Base-by-base conservation (phyloP, 148 eudicot species). In the Suaeda aralocaspica region DNA sequence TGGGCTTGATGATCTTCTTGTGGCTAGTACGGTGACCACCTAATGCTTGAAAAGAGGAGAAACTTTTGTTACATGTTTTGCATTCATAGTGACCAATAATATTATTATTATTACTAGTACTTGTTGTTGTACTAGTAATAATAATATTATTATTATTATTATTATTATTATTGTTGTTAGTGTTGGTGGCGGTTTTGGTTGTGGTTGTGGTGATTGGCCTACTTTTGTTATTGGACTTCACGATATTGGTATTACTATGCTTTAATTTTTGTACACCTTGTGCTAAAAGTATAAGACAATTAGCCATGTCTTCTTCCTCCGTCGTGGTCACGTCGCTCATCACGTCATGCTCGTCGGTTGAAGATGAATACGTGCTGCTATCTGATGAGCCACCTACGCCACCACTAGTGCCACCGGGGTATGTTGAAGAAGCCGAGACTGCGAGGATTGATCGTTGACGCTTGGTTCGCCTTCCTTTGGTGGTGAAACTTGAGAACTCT, bases 11-110 rank as follows among this genome's bases (percentile, higher is more conserved):
- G 16, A 81, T 85, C 80, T 77, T 94, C 74, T 87, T 91, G 85
- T 94, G 99, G 66, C 97, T 89, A 2, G 98, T 87, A 26, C 99
- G 82, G 64, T 94, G 99, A 0, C 99, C 97, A 15, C 99, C 99
- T 4, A 94, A 73, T 0, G 99, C 99, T 79, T 94, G 97, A 52
- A 94, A 94, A 0, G 99, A 89, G 0, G 86, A 76, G 60, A 94
- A 94, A 2, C 69, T 73, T 53, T 84, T 78, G 64, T 84, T 83
- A 71, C 99, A 94, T 8, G 97, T 84, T 58, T 89, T 91, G 69
- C 99, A 94, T 77, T 89, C 91, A 66, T 89, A 89, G 8, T 78
- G 68, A 19, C 71, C 79, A 15, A 33, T 77, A 11, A 1, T 62
- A 45, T 21, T 28, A 11, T 36, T 36, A 36, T 36, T 36, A 36